Evolutionary conservation across 75 land plant species (phyloP).

Genomic region (Pseudotsuga menziesii): DNA sequence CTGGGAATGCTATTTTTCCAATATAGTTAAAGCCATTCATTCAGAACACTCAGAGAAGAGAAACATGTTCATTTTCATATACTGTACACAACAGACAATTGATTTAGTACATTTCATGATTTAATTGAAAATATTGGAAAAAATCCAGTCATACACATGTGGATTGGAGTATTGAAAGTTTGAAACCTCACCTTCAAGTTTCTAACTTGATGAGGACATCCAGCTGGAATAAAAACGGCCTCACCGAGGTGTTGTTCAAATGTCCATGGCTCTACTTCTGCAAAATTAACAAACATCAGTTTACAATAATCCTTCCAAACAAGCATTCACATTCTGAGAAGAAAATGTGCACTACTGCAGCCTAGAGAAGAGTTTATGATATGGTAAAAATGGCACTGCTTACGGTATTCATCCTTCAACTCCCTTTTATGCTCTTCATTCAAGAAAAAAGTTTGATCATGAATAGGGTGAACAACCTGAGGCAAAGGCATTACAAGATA

Average conservation of each 20-base stretch:
- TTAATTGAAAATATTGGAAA: neutral
- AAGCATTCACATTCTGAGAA: neutral
- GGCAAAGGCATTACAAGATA: neutral
- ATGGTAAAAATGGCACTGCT: neutral
- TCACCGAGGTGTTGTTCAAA: constrained; percentile 83
- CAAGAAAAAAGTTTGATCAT: constrained; percentile 68
- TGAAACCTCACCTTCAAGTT: constrained; percentile 72
- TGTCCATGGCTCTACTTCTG: constrained; percentile 92
- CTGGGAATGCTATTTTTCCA: neutral
- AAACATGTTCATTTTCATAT: neutral
- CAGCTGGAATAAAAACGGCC: constrained; percentile 94
- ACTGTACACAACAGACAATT: neutral
- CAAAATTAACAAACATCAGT: constrained; percentile 5
- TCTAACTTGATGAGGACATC: constrained; percentile 88
- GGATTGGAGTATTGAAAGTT: neutral
- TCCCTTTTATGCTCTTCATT: constrained; percentile 55
- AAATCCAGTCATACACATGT: neutral
- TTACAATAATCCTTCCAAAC: neutral
- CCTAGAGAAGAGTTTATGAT: neutral
- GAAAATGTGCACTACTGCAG: neutral
- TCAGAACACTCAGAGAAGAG: neutral
- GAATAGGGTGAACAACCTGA: constrained; percentile 72
- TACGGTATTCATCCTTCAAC: constrained; percentile 20
- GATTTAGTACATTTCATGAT: neutral
- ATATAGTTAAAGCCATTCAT: neutral